These are phyloP conservation scores for Sonneratia caseolaris DNA, from an alignment of 345 rosid species.

Conservation along the genomic window DNA sequence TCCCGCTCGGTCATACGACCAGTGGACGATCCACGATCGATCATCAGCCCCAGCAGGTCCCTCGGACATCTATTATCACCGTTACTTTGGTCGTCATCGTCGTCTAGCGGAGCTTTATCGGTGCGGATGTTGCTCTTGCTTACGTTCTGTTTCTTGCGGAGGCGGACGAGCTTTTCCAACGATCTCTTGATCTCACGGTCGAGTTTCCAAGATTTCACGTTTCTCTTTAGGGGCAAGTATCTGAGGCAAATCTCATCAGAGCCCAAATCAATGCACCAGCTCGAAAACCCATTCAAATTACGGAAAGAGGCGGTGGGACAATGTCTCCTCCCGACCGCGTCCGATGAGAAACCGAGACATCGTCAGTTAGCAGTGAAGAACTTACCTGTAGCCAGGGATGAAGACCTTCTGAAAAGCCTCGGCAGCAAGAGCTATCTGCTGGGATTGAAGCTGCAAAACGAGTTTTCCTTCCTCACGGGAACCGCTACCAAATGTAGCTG, in stretches of 20 bases:
- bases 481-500: slow-evolving; percentile 65
- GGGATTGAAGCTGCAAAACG: slow-evolving; percentile 54
- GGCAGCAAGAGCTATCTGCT: slow-evolving; percentile 53
- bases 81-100: neutral
- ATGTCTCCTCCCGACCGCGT: neutral
- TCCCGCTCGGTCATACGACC: slow-evolving; percentile 7
- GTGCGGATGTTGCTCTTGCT: slow-evolving; percentile 9
- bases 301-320: too few species aligned
- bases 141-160: slow-evolving; percentile 18
- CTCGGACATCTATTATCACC: slow-evolving; percentile 11
- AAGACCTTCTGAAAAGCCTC: slow-evolving; percentile 56
- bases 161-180: slow-evolving; percentile 35
- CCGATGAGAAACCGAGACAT: neutral
- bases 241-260: neutral
- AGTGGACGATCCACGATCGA: slow-evolving; percentile 30
- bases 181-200: slow-evolving; percentile 52
- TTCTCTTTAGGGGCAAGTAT: slow-evolving; percentile 31
- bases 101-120: neutral
- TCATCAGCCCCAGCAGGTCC: slow-evolving; percentile 48
- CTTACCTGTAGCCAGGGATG: slow-evolving; percentile 68
- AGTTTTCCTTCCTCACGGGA: slow-evolving; percentile 58
- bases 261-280: too few species aligned
- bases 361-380: neutral
- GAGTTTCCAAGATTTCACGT: slow-evolving; percentile 61
- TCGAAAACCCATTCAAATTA: too few species aligned